Conservation (phyloP, 805 yeast genomes). For the Cyberlindnera euphorbiae region DNA sequence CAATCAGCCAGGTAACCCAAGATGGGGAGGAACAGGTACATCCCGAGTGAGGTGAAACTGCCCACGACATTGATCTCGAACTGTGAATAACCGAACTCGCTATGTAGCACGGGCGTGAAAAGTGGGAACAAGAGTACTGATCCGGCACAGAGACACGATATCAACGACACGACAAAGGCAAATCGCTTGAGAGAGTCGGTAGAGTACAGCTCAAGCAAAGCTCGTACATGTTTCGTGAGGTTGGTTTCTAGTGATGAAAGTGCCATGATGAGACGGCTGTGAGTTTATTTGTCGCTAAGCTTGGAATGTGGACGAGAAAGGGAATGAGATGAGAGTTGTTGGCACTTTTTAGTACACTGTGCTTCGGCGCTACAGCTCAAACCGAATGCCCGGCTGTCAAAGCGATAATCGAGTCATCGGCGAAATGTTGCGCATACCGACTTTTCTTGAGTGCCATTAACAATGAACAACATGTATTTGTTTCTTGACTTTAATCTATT, state of each 20-base stretch:
- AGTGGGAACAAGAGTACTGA: conserved; percentile 79
- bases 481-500: too few species aligned
- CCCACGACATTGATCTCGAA: conserved; percentile 70
- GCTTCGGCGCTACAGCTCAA: too few species aligned
- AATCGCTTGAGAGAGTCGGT: conserved; percentile 35
- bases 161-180: conserved; percentile 54
- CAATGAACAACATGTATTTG: too few species aligned
- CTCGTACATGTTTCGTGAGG: conserved; percentile 42
- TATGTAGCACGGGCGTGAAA: conserved; percentile 65
- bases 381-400: too few species aligned
- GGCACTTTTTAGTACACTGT: too few species aligned
- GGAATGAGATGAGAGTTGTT: too few species aligned
- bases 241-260: conserved; percentile 32
- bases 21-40: conserved; percentile 79
- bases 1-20: conserved; percentile 79
- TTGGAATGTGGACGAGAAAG: too few species aligned
- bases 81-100: conserved; percentile 55
- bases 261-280: conserved; percentile 23
- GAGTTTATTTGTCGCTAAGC: not conserved
- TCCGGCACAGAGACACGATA: conserved; percentile 73
- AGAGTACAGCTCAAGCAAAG: conserved; percentile 38
- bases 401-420: too few species aligned
- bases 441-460: too few species aligned
- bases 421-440: too few species aligned
- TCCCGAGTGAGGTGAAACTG: conserved; percentile 69